Conservation (phyloP, 2,329 filamentous ascomycete genomes). For the Aspergillus flavus region DNA sequence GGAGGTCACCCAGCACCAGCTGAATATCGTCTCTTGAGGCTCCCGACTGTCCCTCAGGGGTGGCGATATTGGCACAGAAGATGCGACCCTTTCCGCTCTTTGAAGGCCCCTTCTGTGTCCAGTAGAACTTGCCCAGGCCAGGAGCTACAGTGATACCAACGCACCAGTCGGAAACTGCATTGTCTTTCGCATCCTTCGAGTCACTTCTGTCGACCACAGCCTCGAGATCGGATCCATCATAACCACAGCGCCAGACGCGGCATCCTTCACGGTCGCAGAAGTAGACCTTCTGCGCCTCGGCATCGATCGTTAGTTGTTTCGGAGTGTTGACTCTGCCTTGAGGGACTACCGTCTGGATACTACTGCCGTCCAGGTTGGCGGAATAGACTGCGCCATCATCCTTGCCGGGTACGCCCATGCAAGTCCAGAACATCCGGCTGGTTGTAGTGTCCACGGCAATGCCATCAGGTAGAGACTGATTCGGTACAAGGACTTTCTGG, state of each 20-base stretch:
- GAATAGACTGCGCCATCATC: constrained; percentile 50
- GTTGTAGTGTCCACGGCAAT: constrained; percentile 40
- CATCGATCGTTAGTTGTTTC: constrained; percentile 44
- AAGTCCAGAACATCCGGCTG: constrained; percentile 53
- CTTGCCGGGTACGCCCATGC: constrained; percentile 48
- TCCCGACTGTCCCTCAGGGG: constrained; percentile 38
- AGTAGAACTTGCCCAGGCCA: constrained; percentile 54
- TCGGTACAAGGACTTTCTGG: constrained; percentile 15
- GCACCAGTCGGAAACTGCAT: constrained; percentile 47
- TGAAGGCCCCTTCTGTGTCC: constrained; percentile 61
- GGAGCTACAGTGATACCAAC: constrained; percentile 58
- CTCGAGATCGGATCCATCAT: constrained; percentile 38
- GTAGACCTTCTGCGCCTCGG: constrained; percentile 36
- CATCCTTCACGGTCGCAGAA: constrained; percentile 49
- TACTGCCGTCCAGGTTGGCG: constrained; percentile 53
- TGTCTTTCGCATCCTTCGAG: constrained; percentile 32
- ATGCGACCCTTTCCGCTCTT: constrained; percentile 58
- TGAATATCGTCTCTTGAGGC: constrained; percentile 46
- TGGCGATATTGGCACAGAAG: constrained; percentile 51
- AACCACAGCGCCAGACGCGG: constrained; percentile 39
- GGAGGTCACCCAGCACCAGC: constrained; percentile 48
- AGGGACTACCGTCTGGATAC: constrained; percentile 48
- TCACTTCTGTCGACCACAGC: constrained; percentile 39
- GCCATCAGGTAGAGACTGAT: constrained; percentile 47
- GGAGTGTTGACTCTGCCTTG: constrained; percentile 53